phyloP scores from a whole-genome alignment of 2,329 filamentous ascomycete species.

The Aspergillus sergii region DNA sequence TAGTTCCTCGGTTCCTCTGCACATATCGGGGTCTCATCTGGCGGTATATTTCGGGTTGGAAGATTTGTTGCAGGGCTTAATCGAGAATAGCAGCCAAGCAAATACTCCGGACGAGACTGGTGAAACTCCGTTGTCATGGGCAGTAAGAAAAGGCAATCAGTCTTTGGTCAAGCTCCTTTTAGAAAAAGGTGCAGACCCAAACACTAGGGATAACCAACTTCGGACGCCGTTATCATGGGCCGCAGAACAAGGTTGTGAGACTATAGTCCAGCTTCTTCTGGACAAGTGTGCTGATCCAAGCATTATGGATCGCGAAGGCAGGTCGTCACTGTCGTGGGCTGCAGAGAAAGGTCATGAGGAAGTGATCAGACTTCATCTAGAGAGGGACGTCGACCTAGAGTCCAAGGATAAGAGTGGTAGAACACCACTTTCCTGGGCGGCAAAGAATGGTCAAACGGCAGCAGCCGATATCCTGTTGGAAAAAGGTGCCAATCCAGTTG shows the following conservation, averaged over 20 bases:
- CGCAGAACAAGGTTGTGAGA: not conserved
- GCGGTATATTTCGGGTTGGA: not conserved
- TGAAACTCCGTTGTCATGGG: not conserved
- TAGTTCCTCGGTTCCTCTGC: not conserved
- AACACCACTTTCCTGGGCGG: not conserved
- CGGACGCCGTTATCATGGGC: not conserved
- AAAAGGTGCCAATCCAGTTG: not conserved
- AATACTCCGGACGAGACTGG: not conserved
- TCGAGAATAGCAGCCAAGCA: not conserved
- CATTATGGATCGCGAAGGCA: not conserved
- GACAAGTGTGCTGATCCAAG: not conserved
- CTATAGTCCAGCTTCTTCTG: not conserved
- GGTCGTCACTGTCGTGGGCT: not conserved
- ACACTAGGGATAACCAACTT: not conserved
- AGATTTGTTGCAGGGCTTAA: not conserved
- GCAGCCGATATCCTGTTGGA: not conserved
- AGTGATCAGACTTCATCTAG: not conserved
- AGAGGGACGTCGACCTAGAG: not conserved
- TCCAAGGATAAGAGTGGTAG: not conserved
- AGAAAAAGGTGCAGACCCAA: not conserved
- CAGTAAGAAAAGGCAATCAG: not conserved
- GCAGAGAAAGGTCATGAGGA: not conserved
- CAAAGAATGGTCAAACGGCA: not conserved
- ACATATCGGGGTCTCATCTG: not conserved
- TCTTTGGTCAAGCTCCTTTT: not conserved